phyloP scores from a whole-genome alignment of 768 basidiomycete species.

The Fibroporia radiculosa region DNA sequence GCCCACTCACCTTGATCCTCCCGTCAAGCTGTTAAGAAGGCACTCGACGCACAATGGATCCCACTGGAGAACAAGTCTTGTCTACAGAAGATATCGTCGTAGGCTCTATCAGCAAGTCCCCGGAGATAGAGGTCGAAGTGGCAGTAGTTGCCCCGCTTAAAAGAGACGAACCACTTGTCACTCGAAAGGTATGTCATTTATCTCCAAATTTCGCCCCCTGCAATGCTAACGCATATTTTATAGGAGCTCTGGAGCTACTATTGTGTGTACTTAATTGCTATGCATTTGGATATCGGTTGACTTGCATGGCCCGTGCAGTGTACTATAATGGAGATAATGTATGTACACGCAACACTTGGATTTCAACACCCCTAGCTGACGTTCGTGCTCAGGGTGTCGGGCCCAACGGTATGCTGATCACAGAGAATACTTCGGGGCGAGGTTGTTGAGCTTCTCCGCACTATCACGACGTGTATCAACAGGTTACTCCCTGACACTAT shows the following conservation, averaged over 20 bases:
- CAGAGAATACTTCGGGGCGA: no score
- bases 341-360: constrained; percentile 11
- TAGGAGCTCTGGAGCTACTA: constrained; percentile 78
- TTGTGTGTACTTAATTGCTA: constrained; percentile 31
- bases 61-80: not conserved
- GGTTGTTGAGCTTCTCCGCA: constrained; percentile 1
- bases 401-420: constrained; percentile 34
- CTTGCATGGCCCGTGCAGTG: constrained; percentile 32
- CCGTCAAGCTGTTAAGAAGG: not conserved
- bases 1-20: not conserved
- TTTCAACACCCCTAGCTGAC: constrained; percentile 1
- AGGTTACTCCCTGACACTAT: constrained; percentile 62
- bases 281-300: constrained; percentile 1
- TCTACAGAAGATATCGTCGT: not conserved
- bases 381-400: constrained; percentile 49
- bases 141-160: constrained; percentile 7
- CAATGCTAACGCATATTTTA: not conserved
- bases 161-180: constrained; percentile 59
- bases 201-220: not conserved
- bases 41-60: not conserved
- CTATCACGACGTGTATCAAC: not conserved
- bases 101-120: not conserved
- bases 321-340: constrained; percentile 82
- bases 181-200: constrained; percentile 30
- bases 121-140: not conserved